These are phyloP conservation scores for Penium margaritaceum DNA, from an alignment of 139 green algal species.

Conservation along the genomic window DNA sequence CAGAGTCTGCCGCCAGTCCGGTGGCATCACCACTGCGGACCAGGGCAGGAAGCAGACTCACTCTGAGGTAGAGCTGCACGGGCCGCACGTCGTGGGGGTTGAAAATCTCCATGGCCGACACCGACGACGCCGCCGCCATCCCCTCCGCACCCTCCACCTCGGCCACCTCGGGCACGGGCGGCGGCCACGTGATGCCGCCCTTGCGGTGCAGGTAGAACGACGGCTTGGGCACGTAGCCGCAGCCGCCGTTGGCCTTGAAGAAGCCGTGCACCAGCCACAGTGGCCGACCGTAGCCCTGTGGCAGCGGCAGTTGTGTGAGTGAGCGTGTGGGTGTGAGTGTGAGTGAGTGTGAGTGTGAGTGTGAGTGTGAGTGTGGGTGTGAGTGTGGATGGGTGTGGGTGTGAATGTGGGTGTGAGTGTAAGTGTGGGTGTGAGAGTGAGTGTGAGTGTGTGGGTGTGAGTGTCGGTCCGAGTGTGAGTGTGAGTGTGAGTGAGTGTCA, in stretches of 20 bases:
- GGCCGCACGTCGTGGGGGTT: slow-evolving; percentile 5
- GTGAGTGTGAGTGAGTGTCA: background rate
- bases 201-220: slow-evolving; percentile 39
- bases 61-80: background rate
- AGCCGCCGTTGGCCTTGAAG: slow-evolving; percentile 40
- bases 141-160: background rate
- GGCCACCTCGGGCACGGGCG: background rate
- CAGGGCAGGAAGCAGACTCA: background rate
- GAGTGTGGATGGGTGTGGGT: no score
- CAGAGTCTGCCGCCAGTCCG: no score
- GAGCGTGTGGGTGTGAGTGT: no score
- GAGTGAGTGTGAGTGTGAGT: background rate
- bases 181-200: no score
- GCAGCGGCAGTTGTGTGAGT: no score
- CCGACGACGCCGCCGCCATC: background rate
- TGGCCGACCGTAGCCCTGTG: slow-evolving; percentile 35
- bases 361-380: background rate
- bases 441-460: no score
- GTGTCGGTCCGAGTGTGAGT: no score
- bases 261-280: slow-evolving; percentile 43
- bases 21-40: no score
- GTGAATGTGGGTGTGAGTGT: no score
- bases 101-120: background rate
- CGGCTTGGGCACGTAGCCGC: slow-evolving; percentile 40
- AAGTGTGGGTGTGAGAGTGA: no score